These are phyloP conservation scores for Plectosphaerella sp. DNA, from an alignment of 2,329 filamentous ascomycete species.

Conservation along the genomic window DNA sequence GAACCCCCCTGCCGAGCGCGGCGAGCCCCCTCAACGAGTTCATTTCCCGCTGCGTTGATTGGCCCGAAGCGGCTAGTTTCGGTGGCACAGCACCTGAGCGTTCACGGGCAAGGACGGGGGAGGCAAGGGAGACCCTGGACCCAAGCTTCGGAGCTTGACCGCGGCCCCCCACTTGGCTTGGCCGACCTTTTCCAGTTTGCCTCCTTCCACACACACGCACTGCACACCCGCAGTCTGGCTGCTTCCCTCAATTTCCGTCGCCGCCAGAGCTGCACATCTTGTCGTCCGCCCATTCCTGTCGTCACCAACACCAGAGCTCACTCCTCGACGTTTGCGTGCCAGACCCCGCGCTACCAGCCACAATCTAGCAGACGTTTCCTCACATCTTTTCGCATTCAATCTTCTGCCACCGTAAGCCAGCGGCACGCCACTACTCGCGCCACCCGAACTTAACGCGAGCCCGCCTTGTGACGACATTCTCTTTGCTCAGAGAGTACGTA, in stretches of 20 bases:
- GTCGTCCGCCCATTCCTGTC: not conserved
- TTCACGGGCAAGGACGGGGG: too few relatives aligned
- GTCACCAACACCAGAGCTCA: not conserved
- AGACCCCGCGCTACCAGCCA: too few relatives aligned
- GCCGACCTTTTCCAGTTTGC: not conserved
- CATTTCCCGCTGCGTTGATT: not conserved
- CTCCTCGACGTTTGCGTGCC: not conserved
- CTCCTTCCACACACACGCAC: not conserved
- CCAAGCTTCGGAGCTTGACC: not conserved
- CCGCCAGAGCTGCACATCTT: not conserved
- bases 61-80: not conserved
- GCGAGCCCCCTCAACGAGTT: not conserved
- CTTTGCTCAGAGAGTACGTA: not conserved
- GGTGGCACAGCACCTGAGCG: not conserved
- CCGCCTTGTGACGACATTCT: not conserved
- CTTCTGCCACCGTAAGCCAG: too few relatives aligned
- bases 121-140: not conserved
- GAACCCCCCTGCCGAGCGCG: not conserved
- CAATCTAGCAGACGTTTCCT: too few relatives aligned
- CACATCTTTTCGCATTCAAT: too few relatives aligned
- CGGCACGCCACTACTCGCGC: too few relatives aligned
- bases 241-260: not conserved
- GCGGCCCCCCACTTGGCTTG: not conserved
- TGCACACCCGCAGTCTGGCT: not conserved
- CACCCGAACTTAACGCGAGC: too few relatives aligned